Percentiles rank a stretch among this genome's conserved stretches.
phyloP scores from a whole-genome alignment of 176 grass and related monocot species.

The Carex cristatella region DNA sequence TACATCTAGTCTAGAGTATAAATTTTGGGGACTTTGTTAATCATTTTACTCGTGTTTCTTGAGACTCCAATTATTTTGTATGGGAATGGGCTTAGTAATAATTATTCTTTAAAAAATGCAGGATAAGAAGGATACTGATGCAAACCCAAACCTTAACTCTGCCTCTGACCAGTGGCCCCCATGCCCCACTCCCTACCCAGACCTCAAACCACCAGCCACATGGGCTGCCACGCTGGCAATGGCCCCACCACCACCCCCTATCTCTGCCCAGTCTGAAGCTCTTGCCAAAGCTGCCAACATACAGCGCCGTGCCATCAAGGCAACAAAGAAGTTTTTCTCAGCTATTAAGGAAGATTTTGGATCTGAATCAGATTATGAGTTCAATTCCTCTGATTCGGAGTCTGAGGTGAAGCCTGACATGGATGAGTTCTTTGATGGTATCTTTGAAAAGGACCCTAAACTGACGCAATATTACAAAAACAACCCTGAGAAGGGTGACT shows the following conservation, averaged over 20 bases:
- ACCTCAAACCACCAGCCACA: slow-evolving; percentile 21
- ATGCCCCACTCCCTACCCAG: slow-evolving; percentile 10
- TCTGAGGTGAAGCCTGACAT: not conserved
- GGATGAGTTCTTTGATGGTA: slow-evolving; percentile 17
- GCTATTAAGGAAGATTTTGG: slow-evolving; percentile 15
- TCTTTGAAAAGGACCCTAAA: slow-evolving; percentile 12
- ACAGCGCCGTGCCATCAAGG: not conserved
- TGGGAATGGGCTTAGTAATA: not conserved
- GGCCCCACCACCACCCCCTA: slow-evolving; percentile 1
- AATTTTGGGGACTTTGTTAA: not conserved
- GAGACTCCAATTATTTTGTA: not conserved
- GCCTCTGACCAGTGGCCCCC: not conserved
- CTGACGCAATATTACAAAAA: slow-evolving; percentile 22
- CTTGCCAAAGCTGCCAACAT: slow-evolving; percentile 11
- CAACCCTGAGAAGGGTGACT: slow-evolving; percentile 24
- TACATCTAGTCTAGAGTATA: not conserved
- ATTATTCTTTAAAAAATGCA: not conserved
- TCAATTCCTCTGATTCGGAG: not conserved
- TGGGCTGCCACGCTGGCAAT: slow-evolving; percentile 12
- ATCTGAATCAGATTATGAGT: slow-evolving; percentile 11
- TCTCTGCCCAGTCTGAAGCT: slow-evolving; percentile 5
- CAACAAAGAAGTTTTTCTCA: slow-evolving; percentile 12
- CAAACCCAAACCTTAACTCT: not conserved
- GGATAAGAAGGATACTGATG: slow-evolving; percentile 9
- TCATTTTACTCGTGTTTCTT: not conserved